phyloP scores from a whole-genome alignment of 116 monocot species.

The Papilionanthe hybrid region DNA sequence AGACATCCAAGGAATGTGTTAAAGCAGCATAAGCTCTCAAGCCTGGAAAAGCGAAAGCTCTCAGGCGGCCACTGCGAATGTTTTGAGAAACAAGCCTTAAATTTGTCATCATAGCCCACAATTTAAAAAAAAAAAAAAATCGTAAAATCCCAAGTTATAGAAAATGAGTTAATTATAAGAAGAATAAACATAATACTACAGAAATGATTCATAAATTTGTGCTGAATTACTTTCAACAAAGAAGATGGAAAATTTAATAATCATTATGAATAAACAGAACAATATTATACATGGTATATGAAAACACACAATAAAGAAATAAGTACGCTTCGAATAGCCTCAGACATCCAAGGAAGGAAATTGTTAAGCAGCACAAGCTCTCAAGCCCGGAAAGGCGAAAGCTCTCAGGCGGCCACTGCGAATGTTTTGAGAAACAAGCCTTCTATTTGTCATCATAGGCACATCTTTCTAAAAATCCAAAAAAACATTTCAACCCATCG shows the following conservation, averaged over 20 bases:
- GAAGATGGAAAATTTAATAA: not conserved
- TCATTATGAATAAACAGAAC: no score
- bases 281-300: no score
- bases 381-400: constrained; percentile 13
- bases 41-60: constrained; percentile 41
- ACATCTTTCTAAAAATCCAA: no score
- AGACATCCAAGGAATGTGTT: no score
- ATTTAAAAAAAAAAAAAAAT: not conserved
- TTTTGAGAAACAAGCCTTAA: constrained; percentile 37
- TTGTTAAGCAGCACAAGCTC: constrained; percentile 2
- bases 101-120: constrained; percentile 18
- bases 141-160: not conserved
- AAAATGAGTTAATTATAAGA: not conserved
- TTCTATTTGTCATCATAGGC: not conserved
- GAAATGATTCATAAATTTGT: no score
- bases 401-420: constrained; percentile 14
- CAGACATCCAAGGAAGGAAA: constrained; percentile 14
- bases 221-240: not conserved
- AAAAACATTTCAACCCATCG: no score
- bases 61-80: constrained; percentile 50
- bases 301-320: no score
- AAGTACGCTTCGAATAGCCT: not conserved
- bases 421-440: constrained; percentile 15
- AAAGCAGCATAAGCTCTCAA: constrained; percentile 38
- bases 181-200: no score